Base-by-base conservation (phyloP, 441 rosid species). In the Brassica balearica region DNA sequence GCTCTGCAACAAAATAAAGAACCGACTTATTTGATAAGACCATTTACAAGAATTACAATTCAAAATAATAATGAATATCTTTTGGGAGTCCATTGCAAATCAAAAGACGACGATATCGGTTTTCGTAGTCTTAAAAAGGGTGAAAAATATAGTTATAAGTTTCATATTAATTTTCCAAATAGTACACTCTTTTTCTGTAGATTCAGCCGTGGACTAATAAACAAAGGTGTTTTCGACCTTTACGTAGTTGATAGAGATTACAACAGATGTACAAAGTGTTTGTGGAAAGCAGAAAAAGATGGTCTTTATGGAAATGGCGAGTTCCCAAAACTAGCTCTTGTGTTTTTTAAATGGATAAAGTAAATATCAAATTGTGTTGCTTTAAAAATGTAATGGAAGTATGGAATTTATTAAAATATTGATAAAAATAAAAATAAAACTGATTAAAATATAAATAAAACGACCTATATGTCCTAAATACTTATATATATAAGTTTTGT, bases 81-180 rank as follows among this genome's bases (percentile, higher is more conserved):
- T 7, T 1, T 68, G 4, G 22, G 34, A 23, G 71, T 68, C 4
- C 60, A 68, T 46, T 68, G 71, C 15, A 68, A 46, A 68, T 46
- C 71, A 5, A 17, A 11, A 22, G 59, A 43, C 14, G n/a, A 46
- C 4, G 71, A 68, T 68, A 3, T 46, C 1, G 71, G 60, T 8
- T 20, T 20, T 2, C 56, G 22, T 3, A 0, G 2, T 67, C 34
- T 67, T 43, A 12, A 12, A 20, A 67, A 43, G 4, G 20, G 36
- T 66, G 56, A 11, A 20, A 0, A 0, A 10, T 66, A 20, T 12
- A 0, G 1, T 0, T 66, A 27, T 27, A 1, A 38, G 1, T 65
- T 65, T 65, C 9, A 15, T 4, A 23, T 17, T 17, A 65, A 15
- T 65, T 65, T 65, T 17, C 2, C 19, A 0, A 36, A 36, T 8